Base-by-base conservation (phyloP, 352 stramenopile species). In the Globisporangium orthogonon region DNA sequence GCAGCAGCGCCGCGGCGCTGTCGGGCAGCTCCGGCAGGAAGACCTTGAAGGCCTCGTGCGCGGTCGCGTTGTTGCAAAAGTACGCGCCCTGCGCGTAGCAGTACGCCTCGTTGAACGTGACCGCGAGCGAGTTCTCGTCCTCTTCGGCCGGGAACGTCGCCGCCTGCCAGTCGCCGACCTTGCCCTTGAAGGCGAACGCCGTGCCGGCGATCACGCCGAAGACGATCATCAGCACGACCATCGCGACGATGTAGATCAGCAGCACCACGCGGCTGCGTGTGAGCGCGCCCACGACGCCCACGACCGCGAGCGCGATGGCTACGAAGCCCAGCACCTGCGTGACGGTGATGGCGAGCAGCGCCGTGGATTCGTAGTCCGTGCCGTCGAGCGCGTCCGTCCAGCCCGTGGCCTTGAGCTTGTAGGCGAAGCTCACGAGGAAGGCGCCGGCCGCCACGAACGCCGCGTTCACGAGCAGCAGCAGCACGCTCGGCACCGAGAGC, bases 81-180 rank as follows among this genome's bases (percentile, higher is more conserved):
- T 87, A 91, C 46, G 84, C 85, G 29, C 82, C 83, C 47, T 93
- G 81, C 0, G 81, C 80, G 58, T 89, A 95, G 69, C 85, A 95
- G 61, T 95, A 95, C 50, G 83, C 69, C 52, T 92, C 65, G 51
- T 91, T 91, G 45, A 95, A 92, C 14, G 77, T 84, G 44, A 63
- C 60, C 1, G 75, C 78, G 58, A 95, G 65, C n/a, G 74, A 69
- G 31, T 60, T 73, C 66, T 95, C 85, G 15, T 70, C 60, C 1
- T 71, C 54, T 0, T 71, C 67, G 7, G 73, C 81, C 2, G 83
- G 85, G 66, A 86, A 95, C 39, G 58, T 46, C 1, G 56, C 58
- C 13, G 63, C 47, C n/a, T 85, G 60, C 79, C 81, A 95, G 40
- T 72, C 63, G 31, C 54, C 75, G 54, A 87, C 73, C 61, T 88